A percentile compares a stretch with the other conserved stretches of the same genome.
These are phyloP conservation scores for Phlebiopsis gigantea DNA, from an alignment of 768 basidiomycete genomes.

Conservation along the genomic window DNA sequence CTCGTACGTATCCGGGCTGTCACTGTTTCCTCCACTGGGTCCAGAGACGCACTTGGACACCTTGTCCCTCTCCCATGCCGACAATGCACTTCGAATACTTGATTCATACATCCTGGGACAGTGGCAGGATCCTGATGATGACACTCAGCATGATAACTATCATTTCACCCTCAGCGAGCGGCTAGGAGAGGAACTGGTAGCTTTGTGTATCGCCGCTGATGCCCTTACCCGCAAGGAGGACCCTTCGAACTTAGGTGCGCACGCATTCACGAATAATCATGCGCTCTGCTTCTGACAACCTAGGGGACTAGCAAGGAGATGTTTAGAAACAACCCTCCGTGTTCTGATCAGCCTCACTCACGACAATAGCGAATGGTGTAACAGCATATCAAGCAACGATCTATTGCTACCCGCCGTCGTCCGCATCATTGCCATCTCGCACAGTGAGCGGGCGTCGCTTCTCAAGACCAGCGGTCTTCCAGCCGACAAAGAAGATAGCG, in stretches of 20 bases:
- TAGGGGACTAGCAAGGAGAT: conserved; percentile 37
- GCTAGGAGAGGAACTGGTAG: conserved; percentile 43
- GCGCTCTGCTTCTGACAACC: not conserved
- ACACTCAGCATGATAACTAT: not conserved
- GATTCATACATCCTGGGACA: conserved; percentile 59
- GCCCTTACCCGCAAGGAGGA: conserved; percentile 25
- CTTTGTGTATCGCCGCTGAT: conserved; percentile 48
- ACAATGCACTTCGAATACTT: conserved; percentile 52
- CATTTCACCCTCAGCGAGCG: conserved; percentile 16
- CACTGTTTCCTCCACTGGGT: conserved; percentile 29
- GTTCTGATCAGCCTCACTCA: conserved; percentile 72
- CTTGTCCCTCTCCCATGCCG: conserved; percentile 41
- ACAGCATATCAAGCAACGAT: conserved; percentile 41
- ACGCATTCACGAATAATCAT: not conserved
- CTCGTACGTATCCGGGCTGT: conserved; percentile 36
- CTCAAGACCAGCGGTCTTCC: conserved; percentile 15
- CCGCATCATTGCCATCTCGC: conserved; percentile 39
- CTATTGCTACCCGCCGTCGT: conserved; percentile 43
- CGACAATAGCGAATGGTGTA: conserved; percentile 51
- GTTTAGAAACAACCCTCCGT: conserved; percentile 54
- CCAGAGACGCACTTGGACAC: conserved; percentile 15
- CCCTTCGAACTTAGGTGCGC: conserved; percentile 5
- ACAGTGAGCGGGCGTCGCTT: conserved; percentile 16
- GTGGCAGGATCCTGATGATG: conserved; percentile 35
- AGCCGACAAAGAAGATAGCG: conserved; percentile 15